A percentile compares a stretch with the other conserved stretches of the same genome.
Evolutionary conservation across 805 yeast species (phyloP).

Genomic region (Yarrowia sp.): DNA sequence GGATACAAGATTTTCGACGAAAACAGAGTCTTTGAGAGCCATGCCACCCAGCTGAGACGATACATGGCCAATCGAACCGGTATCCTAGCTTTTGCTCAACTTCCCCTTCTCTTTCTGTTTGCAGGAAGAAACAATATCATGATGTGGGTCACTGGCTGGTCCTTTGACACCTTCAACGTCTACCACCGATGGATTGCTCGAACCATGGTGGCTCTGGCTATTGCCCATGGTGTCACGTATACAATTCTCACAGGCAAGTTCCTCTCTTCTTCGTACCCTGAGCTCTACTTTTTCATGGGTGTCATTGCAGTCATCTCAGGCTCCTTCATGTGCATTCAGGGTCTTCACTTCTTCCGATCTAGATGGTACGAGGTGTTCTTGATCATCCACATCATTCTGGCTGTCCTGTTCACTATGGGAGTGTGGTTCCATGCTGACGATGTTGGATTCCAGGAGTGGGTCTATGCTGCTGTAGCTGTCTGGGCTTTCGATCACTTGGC

Average conservation of each 20-base stretch:
- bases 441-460: constrained; percentile 63
- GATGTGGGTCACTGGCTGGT: constrained; percentile 65
- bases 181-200: constrained; percentile 67
- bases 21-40: constrained; percentile 52
- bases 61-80: constrained; percentile 63
- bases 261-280: constrained; percentile 43
- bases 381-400: constrained; percentile 62
- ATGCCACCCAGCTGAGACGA: constrained; percentile 52
- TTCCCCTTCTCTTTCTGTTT: constrained; percentile 54
- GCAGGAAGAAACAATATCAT: constrained; percentile 78
- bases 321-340: constrained; percentile 53
- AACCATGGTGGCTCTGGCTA: constrained; percentile 52
- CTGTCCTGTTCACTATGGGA: constrained; percentile 60
- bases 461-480: constrained; percentile 62
- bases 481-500: constrained; percentile 73
- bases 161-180: constrained; percentile 64
- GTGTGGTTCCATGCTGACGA: constrained; percentile 62
- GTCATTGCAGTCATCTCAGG: constrained; percentile 51
- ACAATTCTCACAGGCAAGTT: constrained; percentile 7
- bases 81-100: constrained; percentile 55
- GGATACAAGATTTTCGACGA: constrained; percentile 49
- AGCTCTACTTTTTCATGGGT: constrained; percentile 46
- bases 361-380: constrained; percentile 65
- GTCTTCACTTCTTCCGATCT: constrained; percentile 57
- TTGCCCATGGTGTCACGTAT: constrained; percentile 60